phyloP scores from a whole-genome alignment of 495 filamentous ascomycete species.

The Tuber melanosporum region DNA sequence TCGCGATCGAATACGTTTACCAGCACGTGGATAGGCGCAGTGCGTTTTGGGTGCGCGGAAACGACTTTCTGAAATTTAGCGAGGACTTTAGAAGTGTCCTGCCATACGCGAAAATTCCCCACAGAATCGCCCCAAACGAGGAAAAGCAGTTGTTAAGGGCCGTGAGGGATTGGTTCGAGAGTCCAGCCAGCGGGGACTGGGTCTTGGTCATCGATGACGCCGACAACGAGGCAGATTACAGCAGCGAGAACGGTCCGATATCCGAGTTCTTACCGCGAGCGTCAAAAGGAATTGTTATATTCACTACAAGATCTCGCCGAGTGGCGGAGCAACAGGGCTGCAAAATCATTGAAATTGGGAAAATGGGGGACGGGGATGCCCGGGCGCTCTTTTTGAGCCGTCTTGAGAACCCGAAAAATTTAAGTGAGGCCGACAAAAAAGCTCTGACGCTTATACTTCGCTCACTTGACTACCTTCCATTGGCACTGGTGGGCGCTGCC shows the following conservation, averaged over 20 bases:
- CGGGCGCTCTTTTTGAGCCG: not conserved
- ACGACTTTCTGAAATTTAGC: not conserved
- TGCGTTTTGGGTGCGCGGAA: not conserved
- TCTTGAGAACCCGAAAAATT: not conserved
- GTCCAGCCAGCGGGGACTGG: slow-evolving; percentile 27
- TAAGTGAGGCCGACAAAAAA: not conserved
- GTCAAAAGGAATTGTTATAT: slow-evolving; percentile 18
- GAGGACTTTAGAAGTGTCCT: not conserved
- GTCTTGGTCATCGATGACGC: slow-evolving; percentile 44
- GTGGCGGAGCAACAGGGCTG: not conserved
- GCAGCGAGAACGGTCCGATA: not conserved
- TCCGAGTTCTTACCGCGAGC: slow-evolving; percentile 18
- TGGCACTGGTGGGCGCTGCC: slow-evolving; percentile 40
- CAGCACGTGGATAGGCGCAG: not conserved
- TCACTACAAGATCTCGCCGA: slow-evolving; percentile 14
- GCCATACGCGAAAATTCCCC: not conserved
- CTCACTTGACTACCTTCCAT: slow-evolving; percentile 37
- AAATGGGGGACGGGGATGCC: not conserved
- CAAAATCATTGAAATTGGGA: not conserved
- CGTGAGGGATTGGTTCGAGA: slow-evolving; percentile 23
- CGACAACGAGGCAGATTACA: slow-evolving; percentile 32
- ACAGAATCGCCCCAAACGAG: not conserved
- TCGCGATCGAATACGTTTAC: not conserved
- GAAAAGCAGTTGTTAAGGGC: not conserved
- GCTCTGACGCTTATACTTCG: slow-evolving; percentile 21